Evolutionary conservation across 805 yeast genomes (phyloP), one percentile per base, ranked within the genome.

Genomic region (Sugiyamaella lignohabitans): DNA sequence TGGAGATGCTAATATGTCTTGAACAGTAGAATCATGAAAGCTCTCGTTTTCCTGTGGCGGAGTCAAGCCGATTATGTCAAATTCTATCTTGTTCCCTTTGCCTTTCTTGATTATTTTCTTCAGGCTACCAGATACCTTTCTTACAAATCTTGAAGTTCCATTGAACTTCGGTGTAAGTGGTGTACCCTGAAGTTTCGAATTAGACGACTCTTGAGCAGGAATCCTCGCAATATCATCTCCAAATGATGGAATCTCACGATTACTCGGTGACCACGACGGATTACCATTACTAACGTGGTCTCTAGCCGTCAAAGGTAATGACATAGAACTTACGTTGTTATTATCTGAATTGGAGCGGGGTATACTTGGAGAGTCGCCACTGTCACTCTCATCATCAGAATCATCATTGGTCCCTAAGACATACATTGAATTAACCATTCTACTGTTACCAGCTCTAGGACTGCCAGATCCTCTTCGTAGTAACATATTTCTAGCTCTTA

Each of bases 61-160:
- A 6, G 30, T 6, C 6, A 11, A 27, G n/a, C n/a, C n/a, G n/a
- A n/a, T n/a, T 8, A 27, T 27, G 14, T 27, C 32, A 8, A 8
- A 8, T 8, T 35, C 21, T 5, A 35, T 35, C 5, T 18, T 35
- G 30, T 37, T 39, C 3, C 29, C n/a, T 17, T 37, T 22, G 11
- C 21, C 32, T 5, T 37, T 10, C 32, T 41, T 42, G 21, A 37
- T 19, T 10, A 51, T 20, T 19, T 34, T 45, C 36, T 35, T 40
- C 24, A 47, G 19, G 2, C 54, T 49, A 17, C 54, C 54, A 10
- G 52, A 48, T 3, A 48, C 42, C 38, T 51, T 49, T 16, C 45
- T 18, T n/a, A 48, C 46, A 36, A 51, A 45, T 16, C 20, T 24
- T 2, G 43, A 29, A 16, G 44, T 29, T 11, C 42, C 22, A 5